Percentiles rank a stretch among this genome's conserved stretches.
Evolutionary conservation across 345 rosid species (phyloP).

Genomic region (Melaleuca alternifolia): DNA sequence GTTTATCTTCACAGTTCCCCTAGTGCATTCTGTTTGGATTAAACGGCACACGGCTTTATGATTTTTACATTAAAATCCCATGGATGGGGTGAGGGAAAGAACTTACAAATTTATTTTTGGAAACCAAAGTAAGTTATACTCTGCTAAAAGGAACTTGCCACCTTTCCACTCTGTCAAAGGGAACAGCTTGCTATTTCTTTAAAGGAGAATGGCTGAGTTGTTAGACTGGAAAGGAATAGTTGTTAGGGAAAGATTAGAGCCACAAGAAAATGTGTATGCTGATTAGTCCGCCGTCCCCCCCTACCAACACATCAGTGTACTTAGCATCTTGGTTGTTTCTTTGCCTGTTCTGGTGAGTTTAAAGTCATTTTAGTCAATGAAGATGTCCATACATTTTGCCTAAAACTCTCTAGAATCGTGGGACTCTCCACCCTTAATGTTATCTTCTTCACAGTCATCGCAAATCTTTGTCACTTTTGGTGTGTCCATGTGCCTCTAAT

Average conservation of each 20-base stretch:
- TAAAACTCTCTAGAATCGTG: not conserved
- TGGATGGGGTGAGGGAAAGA: not conserved
- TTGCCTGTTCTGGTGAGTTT: not conserved
- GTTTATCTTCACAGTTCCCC: not conserved
- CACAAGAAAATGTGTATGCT: not conserved
- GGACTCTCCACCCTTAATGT: not conserved
- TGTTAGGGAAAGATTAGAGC: not conserved
- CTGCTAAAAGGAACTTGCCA: not conserved
- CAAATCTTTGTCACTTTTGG: not conserved
- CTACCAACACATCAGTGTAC: not conserved
- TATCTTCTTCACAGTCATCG: not conserved
- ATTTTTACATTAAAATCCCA: not conserved
- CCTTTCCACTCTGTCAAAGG: not conserved
- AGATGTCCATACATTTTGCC: not conserved
- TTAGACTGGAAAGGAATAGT: not conserved
- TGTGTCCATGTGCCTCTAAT: not conserved
- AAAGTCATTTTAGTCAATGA: not conserved
- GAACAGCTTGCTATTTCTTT: not conserved
- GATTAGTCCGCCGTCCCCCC: not conserved
- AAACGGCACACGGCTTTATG: not conserved
- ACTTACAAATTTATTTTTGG: not conserved
- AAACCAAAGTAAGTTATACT: not conserved
- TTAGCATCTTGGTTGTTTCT: not conserved
- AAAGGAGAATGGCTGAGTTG: not conserved
- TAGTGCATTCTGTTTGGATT: not conserved